Evolutionary conservation across 208 protist species (phyloP).

Genomic region (Trypanosoma vivax): DNA sequence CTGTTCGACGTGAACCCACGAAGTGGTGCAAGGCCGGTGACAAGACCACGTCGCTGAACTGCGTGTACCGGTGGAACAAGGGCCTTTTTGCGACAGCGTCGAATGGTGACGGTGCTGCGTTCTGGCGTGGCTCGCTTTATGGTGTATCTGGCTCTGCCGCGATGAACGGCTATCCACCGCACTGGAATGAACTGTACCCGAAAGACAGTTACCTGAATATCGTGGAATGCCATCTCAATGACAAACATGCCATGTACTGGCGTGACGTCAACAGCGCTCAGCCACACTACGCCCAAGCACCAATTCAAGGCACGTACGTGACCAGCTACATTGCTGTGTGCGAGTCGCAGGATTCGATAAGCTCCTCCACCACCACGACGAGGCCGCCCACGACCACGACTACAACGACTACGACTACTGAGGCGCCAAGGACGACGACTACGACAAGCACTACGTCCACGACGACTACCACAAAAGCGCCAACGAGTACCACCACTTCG

Average conservation of each 20-base stretch:
- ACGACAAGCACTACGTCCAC: too few species aligned
- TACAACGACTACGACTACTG: too few species aligned
- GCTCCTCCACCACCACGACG: background rate
- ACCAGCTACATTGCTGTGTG: background rate
- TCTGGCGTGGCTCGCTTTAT: background rate
- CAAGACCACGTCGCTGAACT: background rate
- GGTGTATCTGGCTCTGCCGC: background rate
- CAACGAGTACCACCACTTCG: too few species aligned
- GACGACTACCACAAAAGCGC: too few species aligned
- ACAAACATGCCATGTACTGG: background rate
- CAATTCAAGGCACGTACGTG: background rate
- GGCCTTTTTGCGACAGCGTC: background rate
- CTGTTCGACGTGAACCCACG: background rate
- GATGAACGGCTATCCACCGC: background rate
- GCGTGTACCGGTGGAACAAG: slow-evolving; percentile 3
- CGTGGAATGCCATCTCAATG: background rate
- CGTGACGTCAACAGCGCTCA: background rate
- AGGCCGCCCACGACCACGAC: too few species aligned
- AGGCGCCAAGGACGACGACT: too few species aligned
- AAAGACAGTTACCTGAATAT: background rate
- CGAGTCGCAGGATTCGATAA: background rate
- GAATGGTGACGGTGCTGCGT: background rate
- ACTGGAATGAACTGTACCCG: background rate
- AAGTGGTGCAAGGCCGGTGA: background rate
- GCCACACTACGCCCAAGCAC: too few species aligned